A percentile compares a stretch with the other conserved stretches of the same genome.
phyloP scores from a whole-genome alignment of 495 filamentous ascomycete genomes.

The Chaetomium fimeti region DNA sequence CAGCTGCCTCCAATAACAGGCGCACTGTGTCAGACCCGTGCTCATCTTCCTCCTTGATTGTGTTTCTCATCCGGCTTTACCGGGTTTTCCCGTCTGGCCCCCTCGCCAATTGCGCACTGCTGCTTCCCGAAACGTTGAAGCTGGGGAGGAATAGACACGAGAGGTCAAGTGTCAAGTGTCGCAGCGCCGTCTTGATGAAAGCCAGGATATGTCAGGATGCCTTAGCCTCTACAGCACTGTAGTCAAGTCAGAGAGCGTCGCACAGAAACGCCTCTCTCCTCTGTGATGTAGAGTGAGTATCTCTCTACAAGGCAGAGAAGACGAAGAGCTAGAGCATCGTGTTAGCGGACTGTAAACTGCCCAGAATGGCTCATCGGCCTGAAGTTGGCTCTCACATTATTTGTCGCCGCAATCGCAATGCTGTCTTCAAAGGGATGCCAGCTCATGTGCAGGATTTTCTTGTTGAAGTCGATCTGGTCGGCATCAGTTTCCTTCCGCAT shows the following conservation, averaged over 20 bases:
- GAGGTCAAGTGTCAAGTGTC: not conserved
- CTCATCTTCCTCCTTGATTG: not conserved
- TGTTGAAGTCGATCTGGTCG: constrained; percentile 99
- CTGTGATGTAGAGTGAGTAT: constrained; percentile 12
- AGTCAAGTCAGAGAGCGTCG: not conserved
- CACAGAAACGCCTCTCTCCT: not conserved
- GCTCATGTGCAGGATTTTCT: constrained; percentile 99
- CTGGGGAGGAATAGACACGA: not conserved
- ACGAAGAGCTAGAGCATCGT: constrained; percentile 74
- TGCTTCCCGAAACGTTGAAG: not conserved
- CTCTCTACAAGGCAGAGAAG: constrained; percentile 84
- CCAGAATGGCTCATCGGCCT: constrained; percentile 35
- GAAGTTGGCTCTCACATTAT: constrained; percentile 67
- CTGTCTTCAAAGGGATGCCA: constrained; percentile 99
- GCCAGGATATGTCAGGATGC: not conserved
- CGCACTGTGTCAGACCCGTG: not conserved
- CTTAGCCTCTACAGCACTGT: not conserved
- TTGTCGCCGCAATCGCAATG: constrained; percentile 98
- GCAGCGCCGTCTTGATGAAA: not conserved
- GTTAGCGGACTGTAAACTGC: constrained; percentile 25
- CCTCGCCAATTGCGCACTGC: not conserved
- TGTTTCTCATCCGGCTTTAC: not conserved
- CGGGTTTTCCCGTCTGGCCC: not conserved
- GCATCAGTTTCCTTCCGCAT: constrained; percentile 99
- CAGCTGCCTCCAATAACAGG: constrained; percentile 7